Evolutionary conservation across 1,284 basidiomycete genomes (phyloP), one percentile per base, ranked within the genome.

Genomic region (Porodaedalea pini): DNA sequence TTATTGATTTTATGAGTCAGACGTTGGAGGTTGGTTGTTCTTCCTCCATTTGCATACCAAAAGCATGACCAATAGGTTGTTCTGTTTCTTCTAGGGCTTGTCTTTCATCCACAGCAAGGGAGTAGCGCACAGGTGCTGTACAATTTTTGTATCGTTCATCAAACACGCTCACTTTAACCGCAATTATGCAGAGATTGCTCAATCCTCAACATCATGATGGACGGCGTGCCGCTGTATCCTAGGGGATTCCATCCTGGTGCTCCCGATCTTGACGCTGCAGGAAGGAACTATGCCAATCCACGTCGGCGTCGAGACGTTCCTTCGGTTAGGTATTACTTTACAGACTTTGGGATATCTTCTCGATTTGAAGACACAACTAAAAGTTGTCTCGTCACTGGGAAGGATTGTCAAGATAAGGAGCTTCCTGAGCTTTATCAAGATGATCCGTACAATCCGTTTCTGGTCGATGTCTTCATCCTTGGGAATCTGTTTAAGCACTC

Each of bases 141-240:
- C 17, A 49, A 13, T 27, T 21, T 13, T 31, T 25, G 47, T 3
- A 21, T 8, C 43, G 6, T 11, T 1, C 5, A 23, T 49, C n/a
- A 47, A n/a, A n/a, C n/a, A n/a, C n/a, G n/a, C n/a, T n/a, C n/a
- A n/a, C n/a, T n/a, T n/a, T n/a, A n/a, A n/a, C n/a, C n/a, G n/a
- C n/a, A n/a, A n/a, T n/a, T n/a, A 39, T 53, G 13, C 25, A 70
- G 69, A 15, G 69, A 70, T 51, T 64, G 66, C 7, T 58, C 65
- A 1, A 23, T 47, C 2, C 50, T 49, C 2, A 71, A 71, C 45
- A 67, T 70, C 53, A 66, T 70, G 66, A 69, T 70, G 67, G 68
- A 70, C 48, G 67, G 59, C 0, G 43, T 44, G 2, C 23, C 59
- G 1, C 54, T 70, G 19, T 71, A 63, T 45, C 70, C 69, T 1